Evolutionary conservation across 1,284 basidiomycete species (phyloP).

Genomic region (Ceratobasidium sp.): DNA sequence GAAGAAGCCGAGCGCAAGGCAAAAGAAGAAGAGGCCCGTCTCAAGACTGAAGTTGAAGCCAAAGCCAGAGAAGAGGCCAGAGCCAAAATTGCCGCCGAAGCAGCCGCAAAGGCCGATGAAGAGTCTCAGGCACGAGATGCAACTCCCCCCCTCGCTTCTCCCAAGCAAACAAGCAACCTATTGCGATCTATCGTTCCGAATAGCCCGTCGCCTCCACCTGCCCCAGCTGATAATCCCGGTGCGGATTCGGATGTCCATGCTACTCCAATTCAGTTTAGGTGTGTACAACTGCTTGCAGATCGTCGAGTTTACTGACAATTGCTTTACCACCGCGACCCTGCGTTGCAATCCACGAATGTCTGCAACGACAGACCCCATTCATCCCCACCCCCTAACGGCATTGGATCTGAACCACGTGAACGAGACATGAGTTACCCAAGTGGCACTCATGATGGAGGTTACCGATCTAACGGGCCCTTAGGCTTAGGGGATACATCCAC

Average conservation of each 20-base stretch:
- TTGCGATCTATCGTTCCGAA: slow-evolving; percentile 50
- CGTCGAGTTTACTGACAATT: not conserved
- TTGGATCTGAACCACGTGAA: slow-evolving; percentile 93
- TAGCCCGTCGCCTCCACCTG: slow-evolving; percentile 45
- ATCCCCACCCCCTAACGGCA: slow-evolving; percentile 86
- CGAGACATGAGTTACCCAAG: slow-evolving; percentile 62
- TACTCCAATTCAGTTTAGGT: slow-evolving; percentile 86
- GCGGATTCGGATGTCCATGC: slow-evolving; percentile 85
- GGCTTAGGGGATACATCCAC: too few relatives aligned
- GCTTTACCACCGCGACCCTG: not conserved
- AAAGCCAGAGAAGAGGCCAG: slow-evolving; percentile 42
- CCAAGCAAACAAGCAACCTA: slow-evolving; percentile 49
- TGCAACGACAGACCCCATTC: slow-evolving; percentile 94
- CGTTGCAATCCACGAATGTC: slow-evolving; percentile 52
- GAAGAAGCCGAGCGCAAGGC: slow-evolving; percentile 53
- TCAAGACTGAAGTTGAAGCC: slow-evolving; percentile 46
- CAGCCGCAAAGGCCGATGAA: slow-evolving; percentile 38
- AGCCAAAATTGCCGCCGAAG: slow-evolving; percentile 43
- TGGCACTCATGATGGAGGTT: slow-evolving; percentile 36
- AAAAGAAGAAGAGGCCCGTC: slow-evolving; percentile 50
- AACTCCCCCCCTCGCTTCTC: slow-evolving; percentile 45
- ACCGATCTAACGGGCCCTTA: not conserved
- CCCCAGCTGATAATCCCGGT: slow-evolving; percentile 64
- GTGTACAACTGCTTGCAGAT: not conserved
- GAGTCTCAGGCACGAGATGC: slow-evolving; percentile 42